Percentiles rank a stretch among this genome's conserved stretches.
Evolutionary conservation across 2,329 filamentous ascomycete genomes (phyloP).

Genomic region (Pestalotiopsis sp.): DNA sequence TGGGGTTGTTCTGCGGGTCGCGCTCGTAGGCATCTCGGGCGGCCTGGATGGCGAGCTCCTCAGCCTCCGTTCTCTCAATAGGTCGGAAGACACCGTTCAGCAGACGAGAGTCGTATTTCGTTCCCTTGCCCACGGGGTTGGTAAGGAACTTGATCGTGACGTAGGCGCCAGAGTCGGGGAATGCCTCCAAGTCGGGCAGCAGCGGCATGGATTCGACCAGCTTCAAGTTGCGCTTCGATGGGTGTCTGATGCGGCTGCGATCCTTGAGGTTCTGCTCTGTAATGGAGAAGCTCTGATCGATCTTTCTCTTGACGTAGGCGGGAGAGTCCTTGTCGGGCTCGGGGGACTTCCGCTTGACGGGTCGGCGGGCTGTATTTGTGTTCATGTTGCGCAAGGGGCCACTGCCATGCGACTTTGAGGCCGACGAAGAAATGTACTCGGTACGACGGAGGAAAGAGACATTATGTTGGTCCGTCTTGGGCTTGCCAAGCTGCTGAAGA

Average conservation of each 20-base stretch:
- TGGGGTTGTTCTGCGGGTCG: slow-evolving; percentile 58
- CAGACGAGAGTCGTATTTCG: slow-evolving; percentile 62
- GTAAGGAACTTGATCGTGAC: slow-evolving; percentile 70
- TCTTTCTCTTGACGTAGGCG: slow-evolving; percentile 70
- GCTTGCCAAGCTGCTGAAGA: slow-evolving; percentile 82
- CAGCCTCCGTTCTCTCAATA: slow-evolving; percentile 56
- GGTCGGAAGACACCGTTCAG: slow-evolving; percentile 65
- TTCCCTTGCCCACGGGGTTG: slow-evolving; percentile 58
- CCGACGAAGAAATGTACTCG: slow-evolving; percentile 81
- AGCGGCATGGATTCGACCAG: slow-evolving; percentile 63
- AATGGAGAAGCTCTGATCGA: slow-evolving; percentile 61
- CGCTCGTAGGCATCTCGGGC: slow-evolving; percentile 56
- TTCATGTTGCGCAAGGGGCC: slow-evolving; percentile 54
- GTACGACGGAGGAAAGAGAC: slow-evolving; percentile 95
- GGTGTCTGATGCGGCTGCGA: slow-evolving; percentile 57
- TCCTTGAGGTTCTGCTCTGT: slow-evolving; percentile 58
- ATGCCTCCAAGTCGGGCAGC: slow-evolving; percentile 68
- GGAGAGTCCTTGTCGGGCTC: slow-evolving; percentile 63
- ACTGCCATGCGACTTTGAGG: slow-evolving; percentile 50
- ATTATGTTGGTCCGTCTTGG: slow-evolving; percentile 72
- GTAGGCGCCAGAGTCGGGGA: slow-evolving; percentile 71
- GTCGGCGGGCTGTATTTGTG: slow-evolving; percentile 40
- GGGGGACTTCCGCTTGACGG: slow-evolving; percentile 55
- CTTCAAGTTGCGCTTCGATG: slow-evolving; percentile 59
- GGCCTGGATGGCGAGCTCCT: slow-evolving; percentile 53